These are phyloP conservation scores for Sicyos edulis DNA, from an alignment of 306 rosid genomes.

Conservation along the genomic window DNA sequence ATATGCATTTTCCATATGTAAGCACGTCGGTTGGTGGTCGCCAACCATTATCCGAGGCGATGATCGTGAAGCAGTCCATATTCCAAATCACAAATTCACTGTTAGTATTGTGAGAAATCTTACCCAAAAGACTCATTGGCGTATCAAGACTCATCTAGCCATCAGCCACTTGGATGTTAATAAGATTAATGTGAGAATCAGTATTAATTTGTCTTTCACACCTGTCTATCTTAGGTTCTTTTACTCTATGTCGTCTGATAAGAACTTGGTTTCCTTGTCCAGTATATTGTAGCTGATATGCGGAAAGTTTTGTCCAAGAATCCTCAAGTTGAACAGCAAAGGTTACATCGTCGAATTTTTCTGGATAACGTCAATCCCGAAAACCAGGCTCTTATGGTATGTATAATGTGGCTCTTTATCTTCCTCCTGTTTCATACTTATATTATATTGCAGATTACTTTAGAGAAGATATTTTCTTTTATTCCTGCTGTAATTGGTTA, in stretches of 20 bases:
- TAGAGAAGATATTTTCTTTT: too few species aligned
- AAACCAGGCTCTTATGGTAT: slow-evolving; percentile 84
- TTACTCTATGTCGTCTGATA: slow-evolving; percentile 11
- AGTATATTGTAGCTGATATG: slow-evolving; percentile 96
- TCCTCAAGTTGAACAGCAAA: slow-evolving; percentile 98
- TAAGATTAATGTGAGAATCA: slow-evolving; percentile 78
- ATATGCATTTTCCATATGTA: slow-evolving; percentile 21
- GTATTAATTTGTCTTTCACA: slow-evolving; percentile 24
- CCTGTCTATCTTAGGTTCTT: slow-evolving; percentile 7
- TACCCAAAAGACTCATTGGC: slow-evolving; percentile 97
- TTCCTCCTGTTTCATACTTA: not conserved
- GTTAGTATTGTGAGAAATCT: slow-evolving; percentile 93
- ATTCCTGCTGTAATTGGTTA: too few species aligned
- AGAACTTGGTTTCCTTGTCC: slow-evolving; percentile 27
- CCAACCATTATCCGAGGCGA: slow-evolving; percentile 97
- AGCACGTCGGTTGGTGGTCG: slow-evolving; percentile 99
- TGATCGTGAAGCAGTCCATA: slow-evolving; percentile 98
- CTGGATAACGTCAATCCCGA: slow-evolving; percentile 68
- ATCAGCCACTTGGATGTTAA: slow-evolving; percentile 91
- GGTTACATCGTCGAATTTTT: slow-evolving; percentile 92
- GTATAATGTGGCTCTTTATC: slow-evolving; percentile 19
- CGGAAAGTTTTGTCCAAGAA: slow-evolving; percentile 95
- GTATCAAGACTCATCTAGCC: slow-evolving; percentile 81
- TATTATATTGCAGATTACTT: too few species aligned
- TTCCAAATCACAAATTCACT: slow-evolving; percentile 96